Evolutionary conservation across 345 rosid species (phyloP).

Genomic region (Salix purpurea): DNA sequence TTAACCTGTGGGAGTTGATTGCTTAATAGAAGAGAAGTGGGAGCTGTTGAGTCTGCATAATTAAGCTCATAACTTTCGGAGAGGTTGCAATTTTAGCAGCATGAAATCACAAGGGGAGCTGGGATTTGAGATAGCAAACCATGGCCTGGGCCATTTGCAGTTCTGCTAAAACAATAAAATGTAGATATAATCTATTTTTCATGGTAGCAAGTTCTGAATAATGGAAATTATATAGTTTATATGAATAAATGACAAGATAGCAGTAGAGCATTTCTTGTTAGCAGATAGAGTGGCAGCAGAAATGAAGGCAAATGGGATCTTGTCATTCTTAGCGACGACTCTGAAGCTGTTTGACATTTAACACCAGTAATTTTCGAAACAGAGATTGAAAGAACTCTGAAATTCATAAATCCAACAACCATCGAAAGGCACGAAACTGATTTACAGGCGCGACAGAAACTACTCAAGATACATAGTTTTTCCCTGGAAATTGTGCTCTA

Average conservation of each 20-base stretch:
- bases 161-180: not conserved
- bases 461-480: no score
- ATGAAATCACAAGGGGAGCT: not conserved
- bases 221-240: not conserved
- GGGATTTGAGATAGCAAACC: not conserved
- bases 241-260: not conserved
- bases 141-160: not conserved
- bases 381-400: not conserved
- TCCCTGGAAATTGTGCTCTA: no score
- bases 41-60: no score
- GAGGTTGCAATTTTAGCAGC: not conserved
- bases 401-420: no score
- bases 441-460: no score
- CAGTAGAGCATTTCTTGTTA: not conserved
- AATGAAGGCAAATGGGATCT: not conserved
- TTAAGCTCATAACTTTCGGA: not conserved
- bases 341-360: not conserved
- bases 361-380: not conserved
- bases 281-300: not conserved
- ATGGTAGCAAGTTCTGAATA: not conserved
- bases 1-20: not conserved
- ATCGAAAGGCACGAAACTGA: no score
- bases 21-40: no score
- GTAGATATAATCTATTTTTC: not conserved
- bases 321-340: not conserved